Conservation (phyloP, 306 rosid genomes). For the Corylus heterophylla region DNA sequence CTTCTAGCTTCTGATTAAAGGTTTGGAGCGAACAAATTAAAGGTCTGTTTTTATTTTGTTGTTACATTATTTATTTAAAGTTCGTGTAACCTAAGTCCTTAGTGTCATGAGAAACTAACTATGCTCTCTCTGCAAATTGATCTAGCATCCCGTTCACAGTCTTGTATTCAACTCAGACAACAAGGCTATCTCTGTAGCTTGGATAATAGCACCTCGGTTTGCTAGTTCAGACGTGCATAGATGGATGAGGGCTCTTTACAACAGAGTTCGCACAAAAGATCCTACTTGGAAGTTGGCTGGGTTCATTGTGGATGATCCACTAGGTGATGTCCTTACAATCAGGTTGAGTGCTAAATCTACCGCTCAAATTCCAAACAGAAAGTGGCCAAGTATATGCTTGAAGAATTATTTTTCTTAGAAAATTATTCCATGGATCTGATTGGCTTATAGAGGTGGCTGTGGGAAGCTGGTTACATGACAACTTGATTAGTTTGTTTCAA, state of each 20-base stretch:
- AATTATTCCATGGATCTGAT: not conserved
- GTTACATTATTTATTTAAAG: slow-evolving; percentile 9
- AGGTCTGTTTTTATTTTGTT: slow-evolving; percentile 50
- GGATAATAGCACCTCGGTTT: slow-evolving; percentile 77
- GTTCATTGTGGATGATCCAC: slow-evolving; percentile 84
- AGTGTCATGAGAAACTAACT: slow-evolving; percentile 37
- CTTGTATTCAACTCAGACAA: slow-evolving; percentile 90
- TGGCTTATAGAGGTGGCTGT: not conserved
- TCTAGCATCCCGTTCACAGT: slow-evolving; percentile 82
- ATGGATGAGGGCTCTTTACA: slow-evolving; percentile 94
- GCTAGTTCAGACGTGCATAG: slow-evolving; percentile 62
- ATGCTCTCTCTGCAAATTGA: slow-evolving; percentile 31
- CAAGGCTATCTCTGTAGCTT: slow-evolving; percentile 89
- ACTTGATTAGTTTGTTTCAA: not conserved
- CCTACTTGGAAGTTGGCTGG: slow-evolving; percentile 86
- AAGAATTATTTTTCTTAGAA: too few species aligned
- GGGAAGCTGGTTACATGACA: not conserved
- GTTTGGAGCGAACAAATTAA: slow-evolving; percentile 80
- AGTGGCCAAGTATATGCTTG: too few species aligned
- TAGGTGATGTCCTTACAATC: slow-evolving; percentile 65
- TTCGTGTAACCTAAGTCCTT: slow-evolving; percentile 17
- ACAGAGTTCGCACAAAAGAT: slow-evolving; percentile 80
- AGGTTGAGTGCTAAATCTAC: slow-evolving; percentile 43
- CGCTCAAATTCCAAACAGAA: too few species aligned
- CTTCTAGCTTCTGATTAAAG: slow-evolving; percentile 83